Evolutionary conservation across 208 protist genomes (phyloP).

Genomic region (Leishmania mexicana): DNA sequence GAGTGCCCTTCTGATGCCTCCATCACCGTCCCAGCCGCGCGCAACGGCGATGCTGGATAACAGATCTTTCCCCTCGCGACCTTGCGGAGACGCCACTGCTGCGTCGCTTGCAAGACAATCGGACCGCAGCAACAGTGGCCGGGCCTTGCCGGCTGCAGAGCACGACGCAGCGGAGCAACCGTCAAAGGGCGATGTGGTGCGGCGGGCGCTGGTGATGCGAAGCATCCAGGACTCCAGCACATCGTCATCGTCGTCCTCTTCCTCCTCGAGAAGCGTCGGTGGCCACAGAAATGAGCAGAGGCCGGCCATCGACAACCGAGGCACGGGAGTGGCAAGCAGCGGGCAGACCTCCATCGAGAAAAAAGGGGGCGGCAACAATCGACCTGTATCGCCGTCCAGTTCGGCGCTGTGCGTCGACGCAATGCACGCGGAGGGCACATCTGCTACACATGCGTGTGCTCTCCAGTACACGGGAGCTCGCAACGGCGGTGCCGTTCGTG

Average conservation of each 20-base stretch:
- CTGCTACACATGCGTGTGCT: neutral
- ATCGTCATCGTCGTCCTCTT: neutral
- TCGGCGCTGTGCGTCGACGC: neutral
- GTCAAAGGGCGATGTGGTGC: neutral
- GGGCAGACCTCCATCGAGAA: neutral
- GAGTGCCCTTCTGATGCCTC: slow-evolving; percentile 26
- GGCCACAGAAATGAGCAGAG: neutral
- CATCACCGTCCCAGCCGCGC: slow-evolving; percentile 31
- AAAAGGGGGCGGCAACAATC: neutral
- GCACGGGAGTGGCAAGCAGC: neutral
- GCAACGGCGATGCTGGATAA: neutral
- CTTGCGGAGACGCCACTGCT: neutral
- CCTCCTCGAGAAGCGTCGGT: neutral
- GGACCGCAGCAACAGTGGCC: neutral
- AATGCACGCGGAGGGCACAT: neutral
- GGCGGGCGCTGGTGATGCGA: neutral
- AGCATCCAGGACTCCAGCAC: neutral
- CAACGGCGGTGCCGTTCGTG: neutral
- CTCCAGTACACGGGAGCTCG: neutral
- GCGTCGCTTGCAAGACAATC: neutral
- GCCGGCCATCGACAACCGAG: neutral
- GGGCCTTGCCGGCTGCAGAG: neutral
- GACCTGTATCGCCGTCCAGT: neutral
- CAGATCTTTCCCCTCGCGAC: neutral
- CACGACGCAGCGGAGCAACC: neutral